phyloP scores from a whole-genome alignment of 2,329 filamentous ascomycete species.

The Neospermospora avenae region DNA sequence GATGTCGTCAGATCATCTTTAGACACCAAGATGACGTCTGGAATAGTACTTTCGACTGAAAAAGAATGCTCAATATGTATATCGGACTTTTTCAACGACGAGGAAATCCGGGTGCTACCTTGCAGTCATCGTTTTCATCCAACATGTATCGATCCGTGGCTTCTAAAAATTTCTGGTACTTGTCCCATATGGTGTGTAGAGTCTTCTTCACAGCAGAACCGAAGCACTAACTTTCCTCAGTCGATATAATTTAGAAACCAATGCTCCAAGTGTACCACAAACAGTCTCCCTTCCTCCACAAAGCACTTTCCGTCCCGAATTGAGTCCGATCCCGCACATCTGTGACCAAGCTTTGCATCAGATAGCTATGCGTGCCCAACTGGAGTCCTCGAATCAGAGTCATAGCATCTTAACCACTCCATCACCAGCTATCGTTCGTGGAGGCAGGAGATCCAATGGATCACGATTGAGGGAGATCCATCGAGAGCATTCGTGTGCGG shows the following conservation, averaged over 20 bases:
- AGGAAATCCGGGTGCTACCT: neutral
- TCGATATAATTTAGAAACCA: neutral
- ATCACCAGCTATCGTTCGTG: neutral
- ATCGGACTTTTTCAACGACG: neutral
- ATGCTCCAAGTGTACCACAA: neutral
- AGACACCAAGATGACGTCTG: neutral
- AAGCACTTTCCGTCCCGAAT: neutral
- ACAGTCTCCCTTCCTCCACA: neutral
- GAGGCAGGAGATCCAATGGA: neutral
- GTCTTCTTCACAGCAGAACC: neutral
- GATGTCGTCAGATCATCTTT: neutral
- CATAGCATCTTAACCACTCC: neutral
- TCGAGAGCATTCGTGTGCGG: neutral
- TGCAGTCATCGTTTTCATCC: conserved; percentile 1
- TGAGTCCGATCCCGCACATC: neutral
- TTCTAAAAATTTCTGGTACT: neutral
- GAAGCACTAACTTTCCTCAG: neutral
- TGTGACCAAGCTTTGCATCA: neutral
- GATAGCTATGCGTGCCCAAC: neutral
- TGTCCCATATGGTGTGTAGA: neutral
- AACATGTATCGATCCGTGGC: conserved; percentile 1
- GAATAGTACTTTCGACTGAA: neutral
- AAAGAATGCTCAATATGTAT: conserved; percentile 1
- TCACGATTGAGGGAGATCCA: neutral
- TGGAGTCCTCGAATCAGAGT: neutral